Evolutionary conservation across 768 basidiomycete genomes (phyloP).

Genomic region (Polyporus arcularius): DNA sequence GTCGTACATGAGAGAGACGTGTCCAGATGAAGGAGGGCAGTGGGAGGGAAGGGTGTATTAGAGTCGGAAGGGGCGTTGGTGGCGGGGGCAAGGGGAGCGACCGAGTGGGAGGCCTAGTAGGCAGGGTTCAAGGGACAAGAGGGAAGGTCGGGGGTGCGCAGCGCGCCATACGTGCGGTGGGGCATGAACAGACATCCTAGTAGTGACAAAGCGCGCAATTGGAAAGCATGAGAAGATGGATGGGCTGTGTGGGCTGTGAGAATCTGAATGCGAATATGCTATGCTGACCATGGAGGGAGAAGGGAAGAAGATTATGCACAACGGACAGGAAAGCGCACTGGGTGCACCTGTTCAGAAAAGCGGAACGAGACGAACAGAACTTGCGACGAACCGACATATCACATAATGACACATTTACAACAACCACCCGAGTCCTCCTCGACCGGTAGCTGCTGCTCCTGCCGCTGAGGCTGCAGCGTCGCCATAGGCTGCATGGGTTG

Average conservation of each 20-base stretch:
- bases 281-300: not conserved
- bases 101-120: not conserved
- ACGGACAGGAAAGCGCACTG: not conserved
- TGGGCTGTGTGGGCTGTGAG: not conserved
- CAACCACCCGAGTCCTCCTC: slow-evolving; percentile 64
- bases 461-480: slow-evolving; percentile 23
- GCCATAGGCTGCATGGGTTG: slow-evolving; percentile 29
- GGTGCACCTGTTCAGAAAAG: not conserved
- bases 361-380: not conserved
- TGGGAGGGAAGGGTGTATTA: too few relatives aligned
- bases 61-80: too few relatives aligned
- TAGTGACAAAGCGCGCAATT: not conserved
- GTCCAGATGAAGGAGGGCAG: too few relatives aligned
- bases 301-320: not conserved
- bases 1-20: too few relatives aligned
- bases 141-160: not conserved
- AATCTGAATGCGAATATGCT: not conserved
- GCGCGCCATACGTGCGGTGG: not conserved
- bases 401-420: slow-evolving; percentile 87
- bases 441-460: slow-evolving; percentile 27
- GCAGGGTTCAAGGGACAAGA: too few relatives aligned
- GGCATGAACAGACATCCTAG: not conserved
- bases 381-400: slow-evolving; percentile 34
- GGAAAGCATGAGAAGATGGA: slow-evolving; percentile 10
- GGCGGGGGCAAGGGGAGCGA: not conserved